Conservation (phyloP, 2,329 filamentous ascomycete species). For the Eutypa lata region DNA sequence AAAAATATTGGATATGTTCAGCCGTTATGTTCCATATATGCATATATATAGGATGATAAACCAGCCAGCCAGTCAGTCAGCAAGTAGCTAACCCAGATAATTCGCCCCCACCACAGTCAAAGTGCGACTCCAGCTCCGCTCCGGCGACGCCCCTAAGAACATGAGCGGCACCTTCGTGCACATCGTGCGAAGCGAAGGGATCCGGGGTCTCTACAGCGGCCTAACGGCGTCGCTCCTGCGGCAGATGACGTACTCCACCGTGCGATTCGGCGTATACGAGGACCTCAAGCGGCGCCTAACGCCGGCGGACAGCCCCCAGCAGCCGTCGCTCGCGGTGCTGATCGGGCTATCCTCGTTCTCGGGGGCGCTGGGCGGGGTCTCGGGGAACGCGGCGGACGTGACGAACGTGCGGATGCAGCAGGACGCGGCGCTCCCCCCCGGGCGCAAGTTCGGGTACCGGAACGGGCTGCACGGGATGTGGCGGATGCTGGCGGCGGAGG, state of each 20-base stretch:
- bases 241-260: conserved; percentile 94
- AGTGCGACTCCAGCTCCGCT: conserved; percentile 82
- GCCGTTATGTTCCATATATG: too few species aligned
- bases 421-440: conserved; percentile 70
- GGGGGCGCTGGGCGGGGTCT: conserved; percentile 83
- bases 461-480: conserved; percentile 83
- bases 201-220: conserved; percentile 83
- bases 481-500: conserved; percentile 86
- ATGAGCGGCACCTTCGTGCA: conserved; percentile 86
- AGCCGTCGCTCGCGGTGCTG: conserved; percentile 71
- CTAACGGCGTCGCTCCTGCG: conserved; percentile 89
- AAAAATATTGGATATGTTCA: too few species aligned
- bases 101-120: conserved; percentile 48
- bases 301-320: conserved; percentile 32
- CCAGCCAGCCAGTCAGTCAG: too few species aligned
- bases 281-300: conserved; percentile 75
- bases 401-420: conserved; percentile 99
- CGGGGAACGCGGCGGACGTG: conserved; percentile 92
- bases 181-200: conserved; percentile 71
- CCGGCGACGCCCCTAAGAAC: conserved; percentile 68
- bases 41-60: too few species aligned
- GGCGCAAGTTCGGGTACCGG: conserved; percentile 80
- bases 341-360: conserved; percentile 79
- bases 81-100: too few species aligned
- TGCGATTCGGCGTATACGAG: conserved; percentile 95